Base-by-base conservation (phyloP, 257 asterid species). In the Perilla frutescens region DNA sequence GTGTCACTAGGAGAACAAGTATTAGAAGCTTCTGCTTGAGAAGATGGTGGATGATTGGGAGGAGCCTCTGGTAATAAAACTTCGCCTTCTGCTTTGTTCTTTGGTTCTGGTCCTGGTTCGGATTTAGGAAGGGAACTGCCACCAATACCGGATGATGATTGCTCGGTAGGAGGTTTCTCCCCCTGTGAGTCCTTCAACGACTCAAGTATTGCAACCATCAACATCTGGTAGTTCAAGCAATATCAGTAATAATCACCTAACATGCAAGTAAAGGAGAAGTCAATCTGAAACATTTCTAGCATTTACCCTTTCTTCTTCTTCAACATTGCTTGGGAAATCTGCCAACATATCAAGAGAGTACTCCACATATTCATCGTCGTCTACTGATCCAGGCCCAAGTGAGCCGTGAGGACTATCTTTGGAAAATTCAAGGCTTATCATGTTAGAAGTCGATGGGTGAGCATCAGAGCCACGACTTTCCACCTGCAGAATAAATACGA, bases 281-380 rank as follows among this genome's bases (percentile, higher is more conserved):
- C 58, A 40, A 37, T 49, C 37, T 5, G 3, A 53, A 65, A 36
- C 9, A 47, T 2, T 44, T 55, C 4, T 4, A 7, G 68, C 64
- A 54, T 66, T 72, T 73, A 89, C 98, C 89, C 92, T 87, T 78
- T 93, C 96, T 86, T 93, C 98, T 79, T 93, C 98, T 74, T 93
- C 96, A 69, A 81, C 84, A 45, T 89, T 90, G 87, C 72, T 83
- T 0, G 98, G 98, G 76, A 93, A 91, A 79, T 87, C 95, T 64
- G 85, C 85, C 74, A 83, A 73, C 79, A 69, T 84, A 77, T 89
- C 91, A 34, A 90, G 89, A 48, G 95, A 68, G 78, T 90, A 90
- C 77, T 93, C 97, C 49, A 90, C 91, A 69, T 89, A 93, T 67
- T 90, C 97, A 2, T 86, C 95, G 15, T 90, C 96, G 1, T 92